These are phyloP conservation scores for Fragaria ananassa DNA, from an alignment of 306 rosid genomes.

Conservation along the genomic window DNA sequence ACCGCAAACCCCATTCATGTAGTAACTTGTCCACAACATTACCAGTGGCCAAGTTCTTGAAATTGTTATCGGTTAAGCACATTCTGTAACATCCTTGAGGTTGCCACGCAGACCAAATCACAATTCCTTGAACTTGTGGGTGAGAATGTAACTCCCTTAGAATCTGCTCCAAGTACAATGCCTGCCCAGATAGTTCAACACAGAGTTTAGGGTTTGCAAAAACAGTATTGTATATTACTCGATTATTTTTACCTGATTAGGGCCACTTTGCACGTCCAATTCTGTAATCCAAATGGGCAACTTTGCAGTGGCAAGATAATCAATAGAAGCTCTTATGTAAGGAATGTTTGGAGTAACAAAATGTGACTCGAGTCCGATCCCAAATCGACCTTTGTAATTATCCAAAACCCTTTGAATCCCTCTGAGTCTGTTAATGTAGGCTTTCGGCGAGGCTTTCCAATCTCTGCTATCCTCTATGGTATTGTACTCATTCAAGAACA, in stretches of 20 bases:
- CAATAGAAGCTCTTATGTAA: slow-evolving; percentile 64
- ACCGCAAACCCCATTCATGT: slow-evolving; percentile 44
- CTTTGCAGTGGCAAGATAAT: slow-evolving; percentile 56
- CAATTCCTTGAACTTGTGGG: slow-evolving; percentile 57
- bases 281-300: slow-evolving; percentile 74
- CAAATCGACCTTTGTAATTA: slow-evolving; percentile 26
- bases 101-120: slow-evolving; percentile 55
- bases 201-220: not conserved
- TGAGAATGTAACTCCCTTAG: slow-evolving; percentile 61
- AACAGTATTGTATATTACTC: not conserved
- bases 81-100: slow-evolving; percentile 50
- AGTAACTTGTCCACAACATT: slow-evolving; percentile 63
- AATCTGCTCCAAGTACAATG: slow-evolving; percentile 45
- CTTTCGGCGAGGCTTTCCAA: slow-evolving; percentile 11
- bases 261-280: slow-evolving; percentile 45
- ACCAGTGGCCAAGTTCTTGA: slow-evolving; percentile 63
- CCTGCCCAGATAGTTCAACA: slow-evolving; percentile 23
- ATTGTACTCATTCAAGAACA: slow-evolving; percentile 71
- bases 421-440: slow-evolving; percentile 47
- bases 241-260: slow-evolving; percentile 30
- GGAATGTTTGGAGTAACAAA: slow-evolving; percentile 48
- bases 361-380: slow-evolving; percentile 74
- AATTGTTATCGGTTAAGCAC: slow-evolving; percentile 60
- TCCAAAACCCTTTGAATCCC: slow-evolving; percentile 32
- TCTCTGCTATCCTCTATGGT: slow-evolving; percentile 67